Percentiles rank a stretch among this genome's conserved stretches.
Evolutionary conservation across 331 rosid species (phyloP).

Genomic region (Erythrophleum ivorense): DNA sequence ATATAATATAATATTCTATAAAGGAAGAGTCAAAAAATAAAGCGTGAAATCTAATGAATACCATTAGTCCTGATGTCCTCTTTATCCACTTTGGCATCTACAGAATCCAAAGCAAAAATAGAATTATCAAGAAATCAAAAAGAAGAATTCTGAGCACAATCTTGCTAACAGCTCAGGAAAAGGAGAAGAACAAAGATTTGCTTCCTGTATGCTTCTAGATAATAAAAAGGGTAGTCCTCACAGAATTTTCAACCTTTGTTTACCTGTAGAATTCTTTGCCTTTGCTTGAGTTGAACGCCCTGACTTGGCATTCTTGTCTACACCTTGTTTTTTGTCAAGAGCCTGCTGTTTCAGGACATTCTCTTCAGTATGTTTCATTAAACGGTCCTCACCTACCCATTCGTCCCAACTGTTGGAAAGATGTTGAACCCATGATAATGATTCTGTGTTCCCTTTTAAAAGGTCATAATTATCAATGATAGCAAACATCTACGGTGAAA

Average conservation of each 20-base stretch:
- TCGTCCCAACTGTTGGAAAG: slow-evolving; percentile 91
- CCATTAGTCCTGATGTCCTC: slow-evolving; percentile 68
- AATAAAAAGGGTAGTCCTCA: background rate
- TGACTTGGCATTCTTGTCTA: slow-evolving; percentile 66
- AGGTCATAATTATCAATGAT: slow-evolving; percentile 52
- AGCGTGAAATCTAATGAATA: slow-evolving; percentile 38
- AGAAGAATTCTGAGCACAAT: background rate
- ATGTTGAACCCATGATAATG: slow-evolving; percentile 65
- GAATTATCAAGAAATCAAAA: background rate
- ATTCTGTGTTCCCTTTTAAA: slow-evolving; percentile 61
- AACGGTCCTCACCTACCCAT: slow-evolving; percentile 76
- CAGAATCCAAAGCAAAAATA: slow-evolving; percentile 34
- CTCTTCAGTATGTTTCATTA: slow-evolving; percentile 72
- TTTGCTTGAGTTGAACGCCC: slow-evolving; percentile 67
- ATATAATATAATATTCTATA: background rate
- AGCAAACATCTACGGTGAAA: slow-evolving; percentile 38
- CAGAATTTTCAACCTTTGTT: background rate
- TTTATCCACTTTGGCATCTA: slow-evolving; percentile 67
- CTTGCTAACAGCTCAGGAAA: slow-evolving; percentile 3
- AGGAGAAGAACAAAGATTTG: background rate
- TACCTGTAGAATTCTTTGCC: slow-evolving; percentile 63
- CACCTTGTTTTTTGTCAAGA: slow-evolving; percentile 68
- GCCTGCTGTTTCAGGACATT: slow-evolving; percentile 69
- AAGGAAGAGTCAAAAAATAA: slow-evolving; percentile 4
- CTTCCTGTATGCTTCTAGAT: background rate